phyloP scores from a whole-genome alignment of 73 alveolate genomes.

The Paramecium primaurelia region DNA sequence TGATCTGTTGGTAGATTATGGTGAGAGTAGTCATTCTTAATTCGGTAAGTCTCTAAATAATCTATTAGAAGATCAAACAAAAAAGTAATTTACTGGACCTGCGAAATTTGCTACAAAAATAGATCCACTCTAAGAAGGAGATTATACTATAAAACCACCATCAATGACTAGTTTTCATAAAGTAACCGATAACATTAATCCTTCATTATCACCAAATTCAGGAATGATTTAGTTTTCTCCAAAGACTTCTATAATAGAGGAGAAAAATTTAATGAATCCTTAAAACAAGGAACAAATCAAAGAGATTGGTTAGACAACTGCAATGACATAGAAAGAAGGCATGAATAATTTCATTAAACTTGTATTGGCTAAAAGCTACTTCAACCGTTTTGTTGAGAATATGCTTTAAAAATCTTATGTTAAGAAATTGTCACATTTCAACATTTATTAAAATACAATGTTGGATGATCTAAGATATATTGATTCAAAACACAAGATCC shows the following conservation, averaged over 20 bases:
- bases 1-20: not conserved
- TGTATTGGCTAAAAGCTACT: slow-evolving; percentile 37
- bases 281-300: not conserved
- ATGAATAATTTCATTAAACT: not conserved
- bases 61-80: not conserved
- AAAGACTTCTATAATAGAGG: not conserved
- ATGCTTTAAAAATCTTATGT: slow-evolving; percentile 36
- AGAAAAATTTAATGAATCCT: not conserved
- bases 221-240: not conserved
- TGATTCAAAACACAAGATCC: not conserved
- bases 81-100: not conserved
- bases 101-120: slow-evolving; percentile 1
- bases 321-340: not conserved
- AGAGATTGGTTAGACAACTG: not conserved
- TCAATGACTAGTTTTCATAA: not conserved
- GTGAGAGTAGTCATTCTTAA: slow-evolving; percentile 6
- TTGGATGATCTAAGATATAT: slow-evolving; percentile 22
- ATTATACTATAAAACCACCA: not conserved
- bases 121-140: not conserved
- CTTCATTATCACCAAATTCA: not conserved
- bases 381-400: slow-evolving; percentile 31
- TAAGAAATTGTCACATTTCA: not conserved
- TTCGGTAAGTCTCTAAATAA: not conserved
- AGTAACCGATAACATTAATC: not conserved
- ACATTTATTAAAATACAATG: not conserved